phyloP scores from a whole-genome alignment of 441 rosid genomes.

The Populus hybrid region DNA sequence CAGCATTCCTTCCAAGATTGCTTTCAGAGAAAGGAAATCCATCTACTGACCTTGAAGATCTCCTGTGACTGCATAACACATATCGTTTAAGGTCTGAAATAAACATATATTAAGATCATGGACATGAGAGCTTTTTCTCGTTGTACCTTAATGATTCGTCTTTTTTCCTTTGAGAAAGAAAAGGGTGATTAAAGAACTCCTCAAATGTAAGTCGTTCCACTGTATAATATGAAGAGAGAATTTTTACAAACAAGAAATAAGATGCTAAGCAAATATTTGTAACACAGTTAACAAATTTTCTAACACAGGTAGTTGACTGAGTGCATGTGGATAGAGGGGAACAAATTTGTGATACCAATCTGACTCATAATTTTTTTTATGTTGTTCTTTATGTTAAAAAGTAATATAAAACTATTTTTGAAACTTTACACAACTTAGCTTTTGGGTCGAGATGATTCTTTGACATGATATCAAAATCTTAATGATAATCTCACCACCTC shows the following conservation, averaged over 20 bases:
- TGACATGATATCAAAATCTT: neutral
- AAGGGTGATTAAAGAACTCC: slow-evolving; percentile 75
- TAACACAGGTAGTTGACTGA: neutral
- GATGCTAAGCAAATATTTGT: neutral
- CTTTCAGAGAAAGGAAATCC: slow-evolving; percentile 50
- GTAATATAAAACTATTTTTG: neutral
- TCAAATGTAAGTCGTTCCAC: slow-evolving; percentile 82
- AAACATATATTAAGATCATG: slow-evolving; percentile 12
- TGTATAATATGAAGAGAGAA: slow-evolving; percentile 21
- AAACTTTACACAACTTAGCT: neutral
- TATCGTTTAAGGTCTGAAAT: slow-evolving; percentile 24
- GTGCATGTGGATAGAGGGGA: too few relatives aligned
- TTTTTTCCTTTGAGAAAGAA: slow-evolving; percentile 43
- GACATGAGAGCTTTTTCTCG: slow-evolving; percentile 6
- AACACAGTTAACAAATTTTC: neutral
- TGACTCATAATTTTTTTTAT: too few relatives aligned
- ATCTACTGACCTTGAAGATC: slow-evolving; percentile 38
- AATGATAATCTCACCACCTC: neutral
- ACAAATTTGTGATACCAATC: neutral
- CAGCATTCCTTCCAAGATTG: slow-evolving; percentile 46
- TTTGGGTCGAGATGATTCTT: too few relatives aligned
- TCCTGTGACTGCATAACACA: slow-evolving; percentile 37
- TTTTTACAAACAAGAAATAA: neutral
- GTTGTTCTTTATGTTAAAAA: neutral
- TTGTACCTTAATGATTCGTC: slow-evolving; percentile 56